Percentiles rank a stretch among this genome's conserved stretches.
Evolutionary conservation across 208 protist genomes (phyloP).

Genomic region (Kentomonas sorsogonicus): DNA sequence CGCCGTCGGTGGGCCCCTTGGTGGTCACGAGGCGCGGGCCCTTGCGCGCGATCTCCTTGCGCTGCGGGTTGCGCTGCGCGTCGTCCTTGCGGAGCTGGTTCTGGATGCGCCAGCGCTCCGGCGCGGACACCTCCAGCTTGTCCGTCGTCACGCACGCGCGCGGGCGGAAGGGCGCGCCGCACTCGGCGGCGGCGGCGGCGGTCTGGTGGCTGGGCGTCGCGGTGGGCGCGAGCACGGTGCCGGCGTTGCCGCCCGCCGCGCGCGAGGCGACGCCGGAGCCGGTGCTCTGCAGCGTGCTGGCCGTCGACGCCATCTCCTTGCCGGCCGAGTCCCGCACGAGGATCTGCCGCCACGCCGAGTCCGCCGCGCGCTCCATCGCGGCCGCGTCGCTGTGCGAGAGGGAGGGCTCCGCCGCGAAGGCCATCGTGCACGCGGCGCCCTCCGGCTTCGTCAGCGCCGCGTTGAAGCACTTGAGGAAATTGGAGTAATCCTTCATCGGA

Average conservation of each 20-base stretch:
- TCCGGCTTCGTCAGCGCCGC: constrained; percentile 42
- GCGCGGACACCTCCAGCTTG: constrained; percentile 65
- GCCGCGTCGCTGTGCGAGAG: neutral
- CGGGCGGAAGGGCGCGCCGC: neutral
- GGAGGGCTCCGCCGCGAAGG: constrained; percentile 4
- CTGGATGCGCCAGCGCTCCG: constrained; percentile 85
- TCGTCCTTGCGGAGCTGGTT: constrained; percentile 82
- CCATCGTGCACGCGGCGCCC: constrained; percentile 9
- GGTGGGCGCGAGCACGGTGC: neutral
- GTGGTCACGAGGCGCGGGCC: constrained; percentile 77
- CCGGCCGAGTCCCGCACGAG: constrained; percentile 43
- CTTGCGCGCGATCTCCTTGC: constrained; percentile 88
- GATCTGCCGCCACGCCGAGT: constrained; percentile 65
- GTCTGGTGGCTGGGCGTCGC: neutral
- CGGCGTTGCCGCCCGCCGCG: constrained; percentile 2
- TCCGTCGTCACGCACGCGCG: constrained; percentile 51
- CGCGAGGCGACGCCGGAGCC: neutral
- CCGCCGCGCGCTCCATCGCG: constrained; percentile 26
- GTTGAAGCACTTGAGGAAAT: constrained; percentile 83
- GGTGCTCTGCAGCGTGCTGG: neutral
- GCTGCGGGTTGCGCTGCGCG: constrained; percentile 48
- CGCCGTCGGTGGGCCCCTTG: constrained; percentile 44
- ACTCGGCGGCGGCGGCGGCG: neutral
- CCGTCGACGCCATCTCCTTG: constrained; percentile 24
- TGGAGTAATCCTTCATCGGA: constrained; percentile 62